A percentile compares a stretch with the other conserved stretches of the same genome.
Evolutionary conservation across 1,284 basidiomycete species (phyloP).

Genomic region (Marasmius fiardii): DNA sequence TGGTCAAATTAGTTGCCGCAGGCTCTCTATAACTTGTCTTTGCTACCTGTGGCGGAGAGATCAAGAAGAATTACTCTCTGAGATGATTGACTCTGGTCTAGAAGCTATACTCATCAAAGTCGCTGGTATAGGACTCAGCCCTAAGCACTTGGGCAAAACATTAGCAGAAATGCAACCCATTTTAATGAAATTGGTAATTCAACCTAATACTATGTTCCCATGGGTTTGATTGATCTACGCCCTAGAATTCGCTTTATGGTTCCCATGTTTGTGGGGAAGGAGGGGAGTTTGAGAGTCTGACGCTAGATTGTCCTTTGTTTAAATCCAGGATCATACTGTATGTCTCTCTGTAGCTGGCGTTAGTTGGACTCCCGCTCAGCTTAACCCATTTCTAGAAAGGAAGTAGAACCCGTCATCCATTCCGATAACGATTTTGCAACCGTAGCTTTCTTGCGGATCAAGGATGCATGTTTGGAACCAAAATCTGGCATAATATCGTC

Average conservation of each 20-base stretch:
- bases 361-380: conserved; percentile 2
- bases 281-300: conserved; percentile 96
- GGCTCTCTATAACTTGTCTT: conserved; percentile 80
- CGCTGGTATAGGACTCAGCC: conserved; percentile 87
- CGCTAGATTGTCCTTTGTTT: conserved; percentile 89
- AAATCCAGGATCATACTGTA: conserved; percentile 74
- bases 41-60: conserved; percentile 94
- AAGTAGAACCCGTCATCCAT: conserved; percentile 71
- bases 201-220: not conserved
- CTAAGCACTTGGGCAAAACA: conserved; percentile 77
- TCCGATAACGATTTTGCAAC: conserved; percentile 76
- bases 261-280: conserved; percentile 97
- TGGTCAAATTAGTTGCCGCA: conserved; percentile 56
- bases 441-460: conserved; percentile 85
- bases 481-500: conserved; percentile 36
- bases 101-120: conserved; percentile 93
- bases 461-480: conserved; percentile 54
- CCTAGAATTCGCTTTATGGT: conserved; percentile 81
- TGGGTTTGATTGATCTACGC: conserved; percentile 5
- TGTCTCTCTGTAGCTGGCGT: conserved; percentile 23
- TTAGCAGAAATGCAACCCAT: conserved; percentile 76
- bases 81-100: conserved; percentile 84
- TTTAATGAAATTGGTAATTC: conserved; percentile 65
- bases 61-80: conserved; percentile 78
- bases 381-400: conserved; percentile 38